phyloP scores from a whole-genome alignment of 73 alveolate genomes.

The Tetrahymena thermophila region DNA sequence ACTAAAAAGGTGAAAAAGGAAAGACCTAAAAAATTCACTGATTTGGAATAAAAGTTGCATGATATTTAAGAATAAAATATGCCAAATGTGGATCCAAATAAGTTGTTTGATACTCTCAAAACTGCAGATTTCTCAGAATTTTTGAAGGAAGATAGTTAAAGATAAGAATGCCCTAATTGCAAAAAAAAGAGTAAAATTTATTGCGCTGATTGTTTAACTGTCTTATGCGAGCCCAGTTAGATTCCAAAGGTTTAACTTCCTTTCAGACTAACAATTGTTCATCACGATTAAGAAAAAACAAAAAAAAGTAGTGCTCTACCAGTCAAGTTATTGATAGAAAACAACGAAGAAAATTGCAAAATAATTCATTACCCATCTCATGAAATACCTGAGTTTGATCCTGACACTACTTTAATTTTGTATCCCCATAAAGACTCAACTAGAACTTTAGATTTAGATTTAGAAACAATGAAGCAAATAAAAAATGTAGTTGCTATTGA shows the following conservation, averaged over 20 bases:
- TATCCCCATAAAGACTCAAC: constrained; percentile 28
- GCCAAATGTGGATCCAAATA: background rate
- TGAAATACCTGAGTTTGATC: background rate
- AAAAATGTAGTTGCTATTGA: constrained; percentile 28
- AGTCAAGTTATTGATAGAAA: constrained; percentile 8
- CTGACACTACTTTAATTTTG: constrained; percentile 1
- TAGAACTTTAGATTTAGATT: constrained; percentile 3
- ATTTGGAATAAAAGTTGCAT: background rate
- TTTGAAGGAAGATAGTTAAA: constrained; percentile 4
- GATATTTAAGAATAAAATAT: background rate
- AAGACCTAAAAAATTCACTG: constrained; percentile 21
- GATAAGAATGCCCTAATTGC: constrained; percentile 28
- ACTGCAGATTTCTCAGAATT: constrained; percentile 3
- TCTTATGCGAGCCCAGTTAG: background rate
- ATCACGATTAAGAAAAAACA: constrained; percentile 30
- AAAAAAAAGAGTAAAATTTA: constrained; percentile 8
- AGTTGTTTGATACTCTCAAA: background rate
- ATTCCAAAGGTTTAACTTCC: constrained; percentile 20
- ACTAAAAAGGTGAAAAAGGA: constrained; percentile 3
- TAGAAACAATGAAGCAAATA: constrained; percentile 3
- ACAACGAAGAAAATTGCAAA: background rate
- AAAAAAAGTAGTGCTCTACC: constrained; percentile 41
- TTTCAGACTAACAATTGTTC: constrained; percentile 10
- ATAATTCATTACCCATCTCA: constrained; percentile 7
- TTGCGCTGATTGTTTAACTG: constrained; percentile 10